A percentile compares a stretch with the other conserved stretches of the same genome.
These are phyloP conservation scores for Cladophialophora bantiana DNA, from an alignment of 2,329 filamentous ascomycete genomes.

Conservation along the genomic window DNA sequence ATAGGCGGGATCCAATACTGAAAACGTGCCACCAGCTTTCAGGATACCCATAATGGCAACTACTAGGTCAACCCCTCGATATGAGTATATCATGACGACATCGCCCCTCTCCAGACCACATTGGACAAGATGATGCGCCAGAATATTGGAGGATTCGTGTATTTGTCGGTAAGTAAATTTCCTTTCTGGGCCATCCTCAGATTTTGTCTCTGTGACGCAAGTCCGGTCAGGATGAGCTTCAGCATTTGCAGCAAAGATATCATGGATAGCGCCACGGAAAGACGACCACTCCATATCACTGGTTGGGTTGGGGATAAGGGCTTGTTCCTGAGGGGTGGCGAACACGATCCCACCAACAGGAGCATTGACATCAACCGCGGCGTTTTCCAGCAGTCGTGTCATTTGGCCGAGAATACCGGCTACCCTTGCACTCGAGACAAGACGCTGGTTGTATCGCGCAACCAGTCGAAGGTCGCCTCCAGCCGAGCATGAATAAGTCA, in stretches of 20 bases:
- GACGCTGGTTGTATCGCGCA: constrained; percentile 54
- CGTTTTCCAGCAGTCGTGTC: constrained; percentile 50
- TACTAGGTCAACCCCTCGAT: constrained; percentile 79
- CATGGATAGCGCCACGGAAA: constrained; percentile 55
- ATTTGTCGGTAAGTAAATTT: constrained; percentile 86
- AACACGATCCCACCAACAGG: constrained; percentile 54
- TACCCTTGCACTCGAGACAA: constrained; percentile 56
- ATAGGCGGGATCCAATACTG: constrained; percentile 78
- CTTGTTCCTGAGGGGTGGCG: constrained; percentile 39
- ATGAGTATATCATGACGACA: constrained; percentile 90
- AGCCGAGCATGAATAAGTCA: constrained; percentile 47
- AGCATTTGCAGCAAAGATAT: constrained; percentile 60
- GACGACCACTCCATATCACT: constrained; percentile 55
- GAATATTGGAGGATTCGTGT: constrained; percentile 78
- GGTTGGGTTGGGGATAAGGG: constrained; percentile 51
- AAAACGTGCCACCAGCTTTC: constrained; percentile 66
- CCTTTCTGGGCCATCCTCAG: constrained; percentile 61
- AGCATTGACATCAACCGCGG: constrained; percentile 49
- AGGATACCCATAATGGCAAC: constrained; percentile 80
- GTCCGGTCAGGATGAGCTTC: constrained; percentile 70
- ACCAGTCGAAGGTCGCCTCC: constrained; percentile 45
- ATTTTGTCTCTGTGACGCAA: constrained; percentile 72
- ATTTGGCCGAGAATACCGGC: constrained; percentile 54
- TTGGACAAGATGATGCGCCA: constrained; percentile 79
- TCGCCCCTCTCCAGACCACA: constrained; percentile 78